Conservation (phyloP, 192 early-diverging fungal genomes). For the Coemansia sp. region DNA sequence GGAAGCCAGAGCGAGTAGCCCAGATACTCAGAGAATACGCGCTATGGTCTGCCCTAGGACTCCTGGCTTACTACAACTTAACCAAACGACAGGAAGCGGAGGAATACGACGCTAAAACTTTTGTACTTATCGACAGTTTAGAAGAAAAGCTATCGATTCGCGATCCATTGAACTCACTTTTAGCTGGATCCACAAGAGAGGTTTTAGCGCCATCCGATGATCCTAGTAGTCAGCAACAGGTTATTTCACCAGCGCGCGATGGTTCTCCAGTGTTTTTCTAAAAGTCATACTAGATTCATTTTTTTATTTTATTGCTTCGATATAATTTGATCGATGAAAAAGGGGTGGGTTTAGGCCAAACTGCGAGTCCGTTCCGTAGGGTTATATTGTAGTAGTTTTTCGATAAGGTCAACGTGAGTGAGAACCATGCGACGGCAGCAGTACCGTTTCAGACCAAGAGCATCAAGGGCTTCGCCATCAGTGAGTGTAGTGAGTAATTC, state of each 20-base stretch:
- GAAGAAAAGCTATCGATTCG: constrained; percentile 24
- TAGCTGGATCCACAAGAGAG: constrained; percentile 22
- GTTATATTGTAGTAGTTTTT: constrained; percentile 96
- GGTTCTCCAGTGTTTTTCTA: not conserved
- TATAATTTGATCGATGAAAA: not conserved
- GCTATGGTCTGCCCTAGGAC: constrained; percentile 40
- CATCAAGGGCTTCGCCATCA: constrained; percentile 73
- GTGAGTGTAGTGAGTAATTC: constrained; percentile 70
- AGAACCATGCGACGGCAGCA: constrained; percentile 99
- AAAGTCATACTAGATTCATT: not conserved
- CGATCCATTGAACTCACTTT: constrained; percentile 32
- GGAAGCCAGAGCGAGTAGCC: constrained; percentile 20
- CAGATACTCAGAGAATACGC: constrained; percentile 38
- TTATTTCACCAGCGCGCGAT: not conserved
- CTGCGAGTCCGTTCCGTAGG: constrained; percentile 32
- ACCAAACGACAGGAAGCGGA: constrained; percentile 30
- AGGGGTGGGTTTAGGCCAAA: not conserved
- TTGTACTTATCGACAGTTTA: constrained; percentile 39
- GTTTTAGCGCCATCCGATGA: not conserved
- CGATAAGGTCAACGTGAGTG: constrained; percentile 97
- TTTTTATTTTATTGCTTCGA: not conserved
- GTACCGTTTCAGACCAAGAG: constrained; percentile 81
- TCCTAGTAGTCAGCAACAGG: not conserved
- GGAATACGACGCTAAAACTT: constrained; percentile 40
- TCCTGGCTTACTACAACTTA: constrained; percentile 46